These are phyloP conservation scores for Pythium myriotylum DNA, from an alignment of 352 stramenopile species.

Conservation along the genomic window DNA sequence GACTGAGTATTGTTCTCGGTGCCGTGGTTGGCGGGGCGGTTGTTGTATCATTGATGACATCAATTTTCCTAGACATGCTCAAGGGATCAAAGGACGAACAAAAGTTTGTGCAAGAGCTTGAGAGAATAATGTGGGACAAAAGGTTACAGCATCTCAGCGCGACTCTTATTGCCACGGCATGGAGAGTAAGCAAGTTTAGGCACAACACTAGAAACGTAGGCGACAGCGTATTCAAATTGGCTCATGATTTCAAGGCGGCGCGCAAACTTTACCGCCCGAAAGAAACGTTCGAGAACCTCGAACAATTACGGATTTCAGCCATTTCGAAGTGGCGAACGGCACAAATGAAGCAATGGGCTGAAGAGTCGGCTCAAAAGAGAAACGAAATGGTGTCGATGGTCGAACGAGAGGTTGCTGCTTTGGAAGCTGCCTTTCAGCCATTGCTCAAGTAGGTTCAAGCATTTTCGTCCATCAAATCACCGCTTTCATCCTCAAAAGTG, in stretches of 20 bases:
- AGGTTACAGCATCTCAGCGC: slow-evolving; percentile 31
- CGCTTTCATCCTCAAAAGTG: slow-evolving; percentile 47
- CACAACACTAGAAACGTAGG: not conserved
- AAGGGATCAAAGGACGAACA: slow-evolving; percentile 64
- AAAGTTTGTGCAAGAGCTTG: slow-evolving; percentile 45
- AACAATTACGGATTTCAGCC: slow-evolving; percentile 16
- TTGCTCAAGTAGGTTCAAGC: not conserved
- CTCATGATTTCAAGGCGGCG: slow-evolving; percentile 14
- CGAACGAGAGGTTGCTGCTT: slow-evolving; percentile 9
- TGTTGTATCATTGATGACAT: slow-evolving; percentile 65
- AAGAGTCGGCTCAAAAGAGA: slow-evolving; percentile 8
- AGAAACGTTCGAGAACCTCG: slow-evolving; percentile 23
- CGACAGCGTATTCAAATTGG: slow-evolving; percentile 13
- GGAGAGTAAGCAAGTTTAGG: slow-evolving; percentile 18
- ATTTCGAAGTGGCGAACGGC: slow-evolving; percentile 24
- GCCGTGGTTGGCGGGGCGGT: slow-evolving; percentile 53
- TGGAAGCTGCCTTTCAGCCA: slow-evolving; percentile 15
- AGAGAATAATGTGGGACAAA: slow-evolving; percentile 44
- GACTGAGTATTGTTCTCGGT: slow-evolving; percentile 47
- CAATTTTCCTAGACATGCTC: slow-evolving; percentile 60
- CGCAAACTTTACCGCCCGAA: slow-evolving; percentile 18
- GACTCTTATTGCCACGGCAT: slow-evolving; percentile 43
- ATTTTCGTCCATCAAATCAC: slow-evolving; percentile 17
- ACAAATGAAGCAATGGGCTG: slow-evolving; percentile 18
- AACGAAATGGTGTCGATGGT: slow-evolving; percentile 11